These are phyloP conservation scores for Pezicula radicicola DNA, from an alignment of 2,329 filamentous ascomycete species.

Conservation along the genomic window DNA sequence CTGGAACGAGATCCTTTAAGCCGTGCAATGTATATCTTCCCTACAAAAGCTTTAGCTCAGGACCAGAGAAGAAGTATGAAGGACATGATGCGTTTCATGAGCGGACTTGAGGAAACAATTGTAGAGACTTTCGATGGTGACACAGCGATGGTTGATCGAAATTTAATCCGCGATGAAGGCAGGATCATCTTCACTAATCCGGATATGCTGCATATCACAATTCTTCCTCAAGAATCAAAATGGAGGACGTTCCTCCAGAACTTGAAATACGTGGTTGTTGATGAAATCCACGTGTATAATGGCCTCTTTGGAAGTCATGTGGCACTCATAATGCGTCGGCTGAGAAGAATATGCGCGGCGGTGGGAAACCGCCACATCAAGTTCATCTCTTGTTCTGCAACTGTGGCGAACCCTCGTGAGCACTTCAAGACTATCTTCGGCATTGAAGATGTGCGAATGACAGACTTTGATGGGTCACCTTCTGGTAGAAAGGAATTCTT, in stretches of 20 bases:
- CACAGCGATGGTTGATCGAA: slow-evolving; percentile 77
- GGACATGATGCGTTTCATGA: slow-evolving; percentile 79
- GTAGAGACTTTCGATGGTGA: slow-evolving; percentile 97
- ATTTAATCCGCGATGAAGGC: slow-evolving; percentile 79
- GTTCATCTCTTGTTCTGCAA: slow-evolving; percentile 96
- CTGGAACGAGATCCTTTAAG: slow-evolving; percentile 75
- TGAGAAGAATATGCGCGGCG: slow-evolving; percentile 84
- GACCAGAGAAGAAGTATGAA: slow-evolving; percentile 88
- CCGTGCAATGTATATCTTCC: slow-evolving; percentile 96
- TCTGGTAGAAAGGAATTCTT: slow-evolving; percentile 91
- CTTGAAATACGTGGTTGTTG: slow-evolving; percentile 84
- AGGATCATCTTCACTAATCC: slow-evolving; percentile 97
- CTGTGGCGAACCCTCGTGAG: slow-evolving; percentile 85
- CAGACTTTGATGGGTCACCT: slow-evolving; percentile 90
- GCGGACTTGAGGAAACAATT: slow-evolving; percentile 68
- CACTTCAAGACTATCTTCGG: slow-evolving; percentile 97
- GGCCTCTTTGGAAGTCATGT: slow-evolving; percentile 92
- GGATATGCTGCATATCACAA: slow-evolving; percentile 94
- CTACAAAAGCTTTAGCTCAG: slow-evolving; percentile 93
- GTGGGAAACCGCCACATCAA: slow-evolving; percentile 81
- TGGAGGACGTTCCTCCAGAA: slow-evolving; percentile 91
- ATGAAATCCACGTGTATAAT: slow-evolving; percentile 95
- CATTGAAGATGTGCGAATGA: slow-evolving; percentile 73
- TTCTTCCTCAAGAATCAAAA: slow-evolving; percentile 83
- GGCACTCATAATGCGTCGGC: slow-evolving; percentile 87